These are phyloP conservation scores for Claviceps arundinis DNA, from an alignment of 2,329 filamentous ascomycete genomes.

Conservation along the genomic window DNA sequence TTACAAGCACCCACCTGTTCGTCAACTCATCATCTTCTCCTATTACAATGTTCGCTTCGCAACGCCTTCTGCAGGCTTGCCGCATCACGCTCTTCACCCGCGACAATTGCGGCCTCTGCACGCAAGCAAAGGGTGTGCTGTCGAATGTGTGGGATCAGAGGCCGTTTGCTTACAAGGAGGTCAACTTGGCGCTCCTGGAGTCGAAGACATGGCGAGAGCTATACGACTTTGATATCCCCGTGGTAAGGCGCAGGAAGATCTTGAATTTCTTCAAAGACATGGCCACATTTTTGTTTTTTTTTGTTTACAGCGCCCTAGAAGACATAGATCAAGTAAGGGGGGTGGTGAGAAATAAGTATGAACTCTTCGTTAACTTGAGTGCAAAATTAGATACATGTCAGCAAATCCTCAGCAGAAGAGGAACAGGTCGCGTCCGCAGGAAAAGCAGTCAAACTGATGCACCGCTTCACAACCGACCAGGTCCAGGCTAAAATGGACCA, in stretches of 20 bases:
- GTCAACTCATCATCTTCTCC: neutral
- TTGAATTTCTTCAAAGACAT: no score
- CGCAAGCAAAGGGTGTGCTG: slow-evolving; percentile 52
- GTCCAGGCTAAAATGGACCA: slow-evolving; percentile 57
- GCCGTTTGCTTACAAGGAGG: slow-evolving; percentile 55
- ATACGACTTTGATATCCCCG: slow-evolving; percentile 73
- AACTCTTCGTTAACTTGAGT: neutral
- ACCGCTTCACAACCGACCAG: slow-evolving; percentile 55
- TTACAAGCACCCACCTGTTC: neutral
- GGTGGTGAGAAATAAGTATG: neutral
- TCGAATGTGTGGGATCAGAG: slow-evolving; percentile 52
- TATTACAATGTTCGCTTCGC: slow-evolving; percentile 35
- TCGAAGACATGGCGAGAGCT: slow-evolving; percentile 54
- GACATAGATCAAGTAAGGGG: neutral
- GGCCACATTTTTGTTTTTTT: neutral
- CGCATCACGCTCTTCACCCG: slow-evolving; percentile 67
- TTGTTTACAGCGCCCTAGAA: neutral
- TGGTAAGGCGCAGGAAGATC: slow-evolving; percentile 35
- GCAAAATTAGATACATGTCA: slow-evolving; percentile 44
- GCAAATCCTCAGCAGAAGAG: slow-evolving; percentile 36
- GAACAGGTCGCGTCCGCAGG: slow-evolving; percentile 41
- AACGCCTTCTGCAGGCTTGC: slow-evolving; percentile 37
- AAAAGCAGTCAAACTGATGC: slow-evolving; percentile 61
- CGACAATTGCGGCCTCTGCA: slow-evolving; percentile 57
- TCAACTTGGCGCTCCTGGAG: slow-evolving; percentile 54